Evolutionary conservation across 139 green algal genomes (phyloP).

Genomic region (Coccomyxa sp.): DNA sequence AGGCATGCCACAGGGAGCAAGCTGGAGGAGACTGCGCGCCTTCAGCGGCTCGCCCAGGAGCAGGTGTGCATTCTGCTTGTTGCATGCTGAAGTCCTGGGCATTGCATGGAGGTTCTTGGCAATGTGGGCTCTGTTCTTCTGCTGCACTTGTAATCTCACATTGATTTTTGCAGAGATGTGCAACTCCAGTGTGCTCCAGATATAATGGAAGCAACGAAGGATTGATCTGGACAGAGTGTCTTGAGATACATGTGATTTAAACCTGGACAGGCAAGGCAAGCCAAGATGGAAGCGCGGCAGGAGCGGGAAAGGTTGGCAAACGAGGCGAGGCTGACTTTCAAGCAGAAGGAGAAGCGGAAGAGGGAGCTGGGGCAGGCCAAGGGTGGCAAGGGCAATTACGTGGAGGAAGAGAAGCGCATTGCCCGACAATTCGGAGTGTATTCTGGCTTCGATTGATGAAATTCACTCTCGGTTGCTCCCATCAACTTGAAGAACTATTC

Average conservation of each 20-base stretch:
- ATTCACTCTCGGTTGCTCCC: not conserved
- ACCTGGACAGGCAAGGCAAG: slow-evolving; percentile 3
- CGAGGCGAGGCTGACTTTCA: slow-evolving; percentile 33
- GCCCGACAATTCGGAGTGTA: slow-evolving; percentile 45
- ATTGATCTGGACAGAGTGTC: too few species aligned
- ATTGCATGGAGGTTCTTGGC: too few species aligned
- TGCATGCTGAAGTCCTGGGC: not conserved
- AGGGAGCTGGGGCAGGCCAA: slow-evolving; percentile 39
- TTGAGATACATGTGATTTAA: too few species aligned
- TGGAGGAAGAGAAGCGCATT: slow-evolving; percentile 66
- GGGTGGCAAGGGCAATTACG: slow-evolving; percentile 49
- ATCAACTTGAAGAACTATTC: too few species aligned
- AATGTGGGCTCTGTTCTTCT: too few species aligned
- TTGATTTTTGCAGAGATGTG: too few species aligned
- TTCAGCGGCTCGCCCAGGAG: slow-evolving; percentile 22
- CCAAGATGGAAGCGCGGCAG: slow-evolving; percentile 24
- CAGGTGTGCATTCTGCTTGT: not conserved
- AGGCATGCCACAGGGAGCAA: slow-evolving; percentile 24
- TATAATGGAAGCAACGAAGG: too few species aligned
- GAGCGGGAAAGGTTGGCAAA: slow-evolving; percentile 30
- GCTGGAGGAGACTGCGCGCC: slow-evolving; percentile 24
- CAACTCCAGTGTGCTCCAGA: too few species aligned
- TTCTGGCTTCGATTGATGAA: slow-evolving; percentile 40
- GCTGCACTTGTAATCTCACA: too few species aligned
- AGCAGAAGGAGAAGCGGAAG: slow-evolving; percentile 72